Conservation (phyloP, 352 stramenopile species). For the Globisporangium orthogonon region DNA sequence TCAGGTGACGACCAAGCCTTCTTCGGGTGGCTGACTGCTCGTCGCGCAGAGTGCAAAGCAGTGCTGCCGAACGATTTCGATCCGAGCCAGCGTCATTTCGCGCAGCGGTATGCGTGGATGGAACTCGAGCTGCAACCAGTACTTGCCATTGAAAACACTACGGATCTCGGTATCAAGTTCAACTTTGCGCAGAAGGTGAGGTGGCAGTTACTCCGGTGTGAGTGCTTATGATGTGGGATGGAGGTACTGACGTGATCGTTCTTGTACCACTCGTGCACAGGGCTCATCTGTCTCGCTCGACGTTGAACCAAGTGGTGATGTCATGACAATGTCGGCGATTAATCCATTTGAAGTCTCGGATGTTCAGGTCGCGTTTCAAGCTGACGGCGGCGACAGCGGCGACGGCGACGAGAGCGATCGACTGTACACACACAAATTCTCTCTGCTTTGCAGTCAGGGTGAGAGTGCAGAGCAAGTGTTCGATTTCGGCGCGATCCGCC, state of each 20-base stretch:
- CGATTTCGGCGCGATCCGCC: conserved; percentile 22
- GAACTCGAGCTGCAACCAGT: conserved; percentile 41
- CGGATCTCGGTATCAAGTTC: conserved; percentile 22
- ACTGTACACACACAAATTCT: conserved; percentile 1
- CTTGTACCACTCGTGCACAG: not conserved
- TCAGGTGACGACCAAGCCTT: conserved; percentile 1
- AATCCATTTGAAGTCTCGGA: conserved; percentile 30
- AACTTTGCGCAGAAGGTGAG: conserved; percentile 35
- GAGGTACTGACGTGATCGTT: not conserved
- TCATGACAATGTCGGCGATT: conserved; percentile 23
- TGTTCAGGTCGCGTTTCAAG: conserved; percentile 12
- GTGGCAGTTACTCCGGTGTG: not conserved
- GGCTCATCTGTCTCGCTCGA: conserved; percentile 9
- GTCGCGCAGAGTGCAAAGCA: conserved; percentile 26
- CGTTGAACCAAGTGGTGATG: conserved; percentile 13
- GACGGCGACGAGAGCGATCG: not conserved
- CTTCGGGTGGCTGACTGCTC: conserved; percentile 30
- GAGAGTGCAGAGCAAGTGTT: conserved; percentile 23
- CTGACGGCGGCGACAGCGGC: not conserved
- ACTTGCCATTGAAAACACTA: conserved; percentile 32
- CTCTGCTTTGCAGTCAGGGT: conserved; percentile 7
- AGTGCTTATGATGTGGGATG: not conserved
- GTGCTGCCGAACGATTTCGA: conserved; percentile 48
- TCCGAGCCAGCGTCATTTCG: conserved; percentile 25
- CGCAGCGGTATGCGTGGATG: conserved; percentile 45